phyloP scores from a whole-genome alignment of 2,329 filamentous ascomycete species.

The Diaporthe sp. region DNA sequence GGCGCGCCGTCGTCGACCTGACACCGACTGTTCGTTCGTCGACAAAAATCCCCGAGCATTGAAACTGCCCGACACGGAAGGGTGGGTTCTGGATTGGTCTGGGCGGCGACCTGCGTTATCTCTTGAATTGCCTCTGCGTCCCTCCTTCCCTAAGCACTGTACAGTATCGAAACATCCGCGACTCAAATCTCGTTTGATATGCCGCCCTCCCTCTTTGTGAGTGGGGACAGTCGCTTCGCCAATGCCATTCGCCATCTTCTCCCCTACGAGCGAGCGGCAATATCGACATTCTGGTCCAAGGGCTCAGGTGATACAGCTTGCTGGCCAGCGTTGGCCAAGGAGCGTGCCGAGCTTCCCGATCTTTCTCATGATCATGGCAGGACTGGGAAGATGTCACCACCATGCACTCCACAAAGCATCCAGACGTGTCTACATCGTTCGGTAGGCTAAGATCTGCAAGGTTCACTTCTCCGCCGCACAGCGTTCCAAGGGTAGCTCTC shows the following conservation, averaged over 20 bases:
- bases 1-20: not conserved
- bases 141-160: not conserved
- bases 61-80: not conserved
- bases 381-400: not conserved
- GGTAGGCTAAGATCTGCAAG: slow-evolving; percentile 8
- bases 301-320: not conserved
- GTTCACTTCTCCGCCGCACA: not conserved
- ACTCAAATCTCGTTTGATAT: slow-evolving; percentile 19
- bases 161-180: not conserved
- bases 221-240: not conserved
- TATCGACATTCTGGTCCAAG: not conserved
- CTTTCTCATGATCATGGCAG: not conserved
- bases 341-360: not conserved
- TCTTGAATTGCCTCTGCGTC: slow-evolving; percentile 14
- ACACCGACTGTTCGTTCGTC: slow-evolving; percentile 4
- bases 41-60: not conserved
- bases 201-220: not conserved
- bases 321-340: not conserved
- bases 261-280: not conserved
- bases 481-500: not conserved
- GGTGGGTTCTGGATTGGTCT: slow-evolving; percentile 20
- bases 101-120: slow-evolving; percentile 32
- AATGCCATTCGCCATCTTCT: not conserved
- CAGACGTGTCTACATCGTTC: not conserved
- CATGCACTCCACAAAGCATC: slow-evolving; percentile 2